Conservation (phyloP, 2,329 filamentous ascomycete species). For the Helicocarpus griseus region DNA sequence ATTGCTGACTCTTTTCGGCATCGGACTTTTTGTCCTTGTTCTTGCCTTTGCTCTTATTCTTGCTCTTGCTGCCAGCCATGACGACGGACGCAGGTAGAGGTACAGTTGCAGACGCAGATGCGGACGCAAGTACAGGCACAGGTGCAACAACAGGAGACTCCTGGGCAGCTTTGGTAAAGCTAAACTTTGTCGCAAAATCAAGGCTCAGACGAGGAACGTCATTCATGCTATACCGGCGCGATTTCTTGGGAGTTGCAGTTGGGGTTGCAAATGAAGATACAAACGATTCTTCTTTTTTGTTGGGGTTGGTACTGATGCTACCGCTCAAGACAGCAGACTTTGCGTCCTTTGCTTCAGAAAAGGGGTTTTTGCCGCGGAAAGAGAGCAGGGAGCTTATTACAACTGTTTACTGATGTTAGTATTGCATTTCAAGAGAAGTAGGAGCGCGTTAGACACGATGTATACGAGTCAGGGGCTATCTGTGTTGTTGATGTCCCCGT, state of each 20-base stretch:
- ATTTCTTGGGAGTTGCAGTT: slow-evolving; percentile 2
- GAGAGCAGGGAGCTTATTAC: background rate
- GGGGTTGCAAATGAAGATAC: background rate
- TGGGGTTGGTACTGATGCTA: background rate
- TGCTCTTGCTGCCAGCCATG: too few species aligned
- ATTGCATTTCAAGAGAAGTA: background rate
- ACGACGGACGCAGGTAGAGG: too few species aligned
- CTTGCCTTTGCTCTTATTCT: too few species aligned
- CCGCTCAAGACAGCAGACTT: background rate
- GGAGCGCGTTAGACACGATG: too few species aligned
- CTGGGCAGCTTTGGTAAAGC: slow-evolving; percentile 3
- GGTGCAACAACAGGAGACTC: background rate
- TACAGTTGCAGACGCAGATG: background rate
- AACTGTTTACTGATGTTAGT: background rate
- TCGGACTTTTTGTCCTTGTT: too few species aligned
- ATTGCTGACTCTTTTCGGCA: background rate
- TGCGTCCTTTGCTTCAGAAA: background rate
- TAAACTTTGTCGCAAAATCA: background rate
- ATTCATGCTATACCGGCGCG: slow-evolving; percentile 21
- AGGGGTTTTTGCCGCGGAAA: background rate
- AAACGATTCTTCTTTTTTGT: too few species aligned
- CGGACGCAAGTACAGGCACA: background rate
- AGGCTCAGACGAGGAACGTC: slow-evolving; percentile 14
- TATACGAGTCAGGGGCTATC: too few species aligned
- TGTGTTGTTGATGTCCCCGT: too few species aligned